Base-by-base conservation (phyloP, 192 early-diverging fungal species). In the Coemansia sp. region DNA sequence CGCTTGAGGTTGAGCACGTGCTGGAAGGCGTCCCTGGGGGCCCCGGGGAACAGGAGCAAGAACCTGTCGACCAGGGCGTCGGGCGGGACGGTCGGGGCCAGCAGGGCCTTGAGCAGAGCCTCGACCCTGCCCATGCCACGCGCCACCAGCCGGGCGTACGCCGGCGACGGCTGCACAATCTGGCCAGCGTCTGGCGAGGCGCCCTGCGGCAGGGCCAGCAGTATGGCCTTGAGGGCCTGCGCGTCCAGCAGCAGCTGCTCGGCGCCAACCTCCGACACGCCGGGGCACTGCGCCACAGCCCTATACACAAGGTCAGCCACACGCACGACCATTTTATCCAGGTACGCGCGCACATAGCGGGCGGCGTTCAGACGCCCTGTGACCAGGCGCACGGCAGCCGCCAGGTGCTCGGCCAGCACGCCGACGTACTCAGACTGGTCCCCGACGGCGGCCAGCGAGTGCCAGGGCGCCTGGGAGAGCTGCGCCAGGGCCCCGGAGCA, bases 231-330 rank as follows among this genome's bases (percentile, higher is more conserved):
- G 30, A 99, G 73, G 6, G 94, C 87, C 60, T 98, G 92, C 15
- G 89, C 95, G 75, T 99, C 96, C 12, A 99, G 71, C 2, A 99
- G 79, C 76, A 97, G 80, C 68, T 99, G 96, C 59, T 99, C 96
- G 6, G 95, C 95, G 21, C 95, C 96, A 43, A 94, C 86, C 78
- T 96, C 94, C 1, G 91, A 92, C 8, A 98, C 89, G 3, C 87
- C 88, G 50, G 83, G 83, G 67, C 92, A 95, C 17, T 78, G 71
- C 21, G 80, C 84, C 45, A 85, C 90, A 2, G 67, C 78, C 38
- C 86, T 64, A 62, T 89, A 91, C n/a, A n/a, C n/a, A 38, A 83
- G 83, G 1, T 75, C 79, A 3, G 92, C 66, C 61, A 96, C 86
- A 0, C 90, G 71, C 86, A 95, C 91, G 2, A 89, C 89, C 59